phyloP scores from a whole-genome alignment of 495 filamentous ascomycete species.

The Tetracladium setigerum region DNA sequence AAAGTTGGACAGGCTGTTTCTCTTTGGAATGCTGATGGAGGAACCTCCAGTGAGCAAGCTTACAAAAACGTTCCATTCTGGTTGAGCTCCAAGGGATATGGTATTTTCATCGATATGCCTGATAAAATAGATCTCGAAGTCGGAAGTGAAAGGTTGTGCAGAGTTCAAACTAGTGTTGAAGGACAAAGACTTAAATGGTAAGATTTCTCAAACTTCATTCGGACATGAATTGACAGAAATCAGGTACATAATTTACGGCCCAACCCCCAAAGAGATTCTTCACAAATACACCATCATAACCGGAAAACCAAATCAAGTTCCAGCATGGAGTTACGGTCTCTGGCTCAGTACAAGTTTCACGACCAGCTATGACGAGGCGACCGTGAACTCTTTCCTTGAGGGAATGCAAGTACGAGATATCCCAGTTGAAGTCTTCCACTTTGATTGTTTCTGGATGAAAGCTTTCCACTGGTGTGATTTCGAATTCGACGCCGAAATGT shows the following conservation, averaged over 20 bases:
- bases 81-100: conserved; percentile 59
- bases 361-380: conserved; percentile 60
- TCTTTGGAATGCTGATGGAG: conserved; percentile 68
- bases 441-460: conserved; percentile 59
- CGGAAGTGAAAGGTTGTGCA: conserved; percentile 56
- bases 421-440: conserved; percentile 64
- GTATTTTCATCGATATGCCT: conserved; percentile 59
- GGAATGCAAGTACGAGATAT: conserved; percentile 59
- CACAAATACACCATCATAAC: conserved; percentile 55
- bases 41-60: conserved; percentile 60
- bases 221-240: conserved; percentile 23
- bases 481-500: conserved; percentile 58
- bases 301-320: conserved; percentile 50
- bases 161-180: conserved; percentile 55
- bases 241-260: conserved; percentile 57
- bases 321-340: conserved; percentile 63
- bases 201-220: not conserved
- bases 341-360: conserved; percentile 68
- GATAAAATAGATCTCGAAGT: conserved; percentile 57
- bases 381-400: conserved; percentile 58
- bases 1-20: conserved; percentile 61
- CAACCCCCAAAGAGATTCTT: conserved; percentile 59
- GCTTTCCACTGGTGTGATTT: conserved; percentile 73
- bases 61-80: conserved; percentile 74
- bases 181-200: conserved; percentile 50